These are phyloP conservation scores for Botrytis medusae DNA, from an alignment of 2,329 filamentous ascomycete genomes.

Conservation along the genomic window DNA sequence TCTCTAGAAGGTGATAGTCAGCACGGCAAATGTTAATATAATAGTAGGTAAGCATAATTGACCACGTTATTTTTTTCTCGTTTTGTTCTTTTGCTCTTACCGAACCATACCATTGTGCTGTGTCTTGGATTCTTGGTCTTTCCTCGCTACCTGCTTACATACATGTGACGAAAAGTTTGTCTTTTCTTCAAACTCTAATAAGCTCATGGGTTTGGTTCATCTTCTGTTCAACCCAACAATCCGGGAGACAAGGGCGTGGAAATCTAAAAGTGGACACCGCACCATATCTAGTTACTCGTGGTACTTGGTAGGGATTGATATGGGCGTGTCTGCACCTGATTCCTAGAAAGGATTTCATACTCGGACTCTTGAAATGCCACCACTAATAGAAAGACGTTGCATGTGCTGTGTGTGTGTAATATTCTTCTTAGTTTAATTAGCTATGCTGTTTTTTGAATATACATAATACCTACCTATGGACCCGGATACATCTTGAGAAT, in stretches of 20 bases:
- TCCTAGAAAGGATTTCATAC: slow-evolving; percentile 3
- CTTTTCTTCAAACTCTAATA: background rate
- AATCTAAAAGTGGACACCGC: slow-evolving; percentile 21
- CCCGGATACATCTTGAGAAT: background rate
- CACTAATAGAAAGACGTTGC: slow-evolving; percentile 2
- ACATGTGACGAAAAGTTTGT: background rate
- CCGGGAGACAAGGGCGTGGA: slow-evolving; percentile 14
- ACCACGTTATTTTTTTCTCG: background rate
- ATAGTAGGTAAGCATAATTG: background rate
- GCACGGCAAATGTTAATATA: background rate
- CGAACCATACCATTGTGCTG: background rate
- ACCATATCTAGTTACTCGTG: background rate
- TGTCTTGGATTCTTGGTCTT: background rate
- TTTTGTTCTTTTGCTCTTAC: background rate
- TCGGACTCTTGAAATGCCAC: slow-evolving; percentile 16
- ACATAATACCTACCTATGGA: background rate
- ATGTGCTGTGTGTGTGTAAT: background rate
- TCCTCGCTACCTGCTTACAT: background rate
- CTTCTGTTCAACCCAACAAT: slow-evolving; percentile 6
- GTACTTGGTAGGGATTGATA: background rate
- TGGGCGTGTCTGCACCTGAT: slow-evolving; percentile 16
- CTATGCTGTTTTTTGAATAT: background rate
- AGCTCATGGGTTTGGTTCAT: slow-evolving; percentile 5
- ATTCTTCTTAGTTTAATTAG: background rate
- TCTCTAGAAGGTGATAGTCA: background rate